Evolutionary conservation across 441 rosid species (phyloP).

Genomic region (Populus tomentosa): DNA sequence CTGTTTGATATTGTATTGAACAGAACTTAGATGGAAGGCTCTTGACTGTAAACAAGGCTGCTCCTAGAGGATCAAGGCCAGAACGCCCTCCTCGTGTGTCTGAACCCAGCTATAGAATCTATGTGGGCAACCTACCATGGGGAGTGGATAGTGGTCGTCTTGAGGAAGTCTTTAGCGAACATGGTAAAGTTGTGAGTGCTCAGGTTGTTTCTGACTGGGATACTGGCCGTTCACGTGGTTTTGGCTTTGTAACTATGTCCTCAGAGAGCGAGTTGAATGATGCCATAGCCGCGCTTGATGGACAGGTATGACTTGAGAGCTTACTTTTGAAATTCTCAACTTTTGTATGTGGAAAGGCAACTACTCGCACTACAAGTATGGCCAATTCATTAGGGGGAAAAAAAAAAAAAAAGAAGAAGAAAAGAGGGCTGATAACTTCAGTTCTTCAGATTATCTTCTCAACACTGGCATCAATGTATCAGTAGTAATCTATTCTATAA

Average conservation of each 20-base stretch:
- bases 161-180: conserved; percentile 64
- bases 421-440: background rate
- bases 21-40: conserved; percentile 60
- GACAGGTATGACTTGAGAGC: conserved; percentile 40
- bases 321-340: background rate
- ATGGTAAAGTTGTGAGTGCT: conserved; percentile 60
- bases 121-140: conserved; percentile 72
- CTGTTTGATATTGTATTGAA: background rate
- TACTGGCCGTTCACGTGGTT: conserved; percentile 69
- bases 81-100: conserved; percentile 41
- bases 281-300: conserved; percentile 75
- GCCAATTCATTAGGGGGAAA: background rate
- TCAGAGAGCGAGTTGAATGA: conserved; percentile 62
- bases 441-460: background rate
- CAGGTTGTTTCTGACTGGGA: conserved; percentile 61
- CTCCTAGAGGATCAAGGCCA: conserved; percentile 55
- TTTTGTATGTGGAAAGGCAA: background rate
- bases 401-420: background rate
- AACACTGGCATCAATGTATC: background rate
- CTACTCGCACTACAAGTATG: background rate
- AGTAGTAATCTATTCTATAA: background rate
- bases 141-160: conserved; percentile 48
- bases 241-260: conserved; percentile 70
- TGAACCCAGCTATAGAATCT: conserved; percentile 38
- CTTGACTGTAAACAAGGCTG: conserved; percentile 65